A percentile compares a stretch with the other conserved stretches of the same genome.
Evolutionary conservation across 495 filamentous ascomycete genomes (phyloP).

Genomic region (Tuber brumale): DNA sequence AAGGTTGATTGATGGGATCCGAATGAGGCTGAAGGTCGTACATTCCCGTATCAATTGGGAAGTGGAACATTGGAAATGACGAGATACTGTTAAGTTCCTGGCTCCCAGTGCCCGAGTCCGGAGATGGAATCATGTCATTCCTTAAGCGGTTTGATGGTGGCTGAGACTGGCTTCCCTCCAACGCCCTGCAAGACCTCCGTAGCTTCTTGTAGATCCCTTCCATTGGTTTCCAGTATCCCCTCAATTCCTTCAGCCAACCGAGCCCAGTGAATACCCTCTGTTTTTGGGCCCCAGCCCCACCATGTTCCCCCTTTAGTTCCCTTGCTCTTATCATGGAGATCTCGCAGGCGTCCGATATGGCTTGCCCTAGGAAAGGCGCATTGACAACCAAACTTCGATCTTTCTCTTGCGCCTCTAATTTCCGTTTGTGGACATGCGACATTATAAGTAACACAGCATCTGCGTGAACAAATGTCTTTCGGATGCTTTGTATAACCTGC

Average conservation of each 20-base stretch:
- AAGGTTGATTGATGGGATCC: slow-evolving; percentile 12
- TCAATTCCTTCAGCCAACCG: slow-evolving; percentile 39
- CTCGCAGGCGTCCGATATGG: slow-evolving; percentile 40
- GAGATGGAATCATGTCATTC: slow-evolving; percentile 30
- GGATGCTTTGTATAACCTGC: slow-evolving; percentile 34
- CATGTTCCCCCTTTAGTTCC: slow-evolving; percentile 31
- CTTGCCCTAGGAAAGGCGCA: slow-evolving; percentile 42
- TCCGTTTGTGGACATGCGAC: slow-evolving; percentile 35
- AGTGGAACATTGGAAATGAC: slow-evolving; percentile 27
- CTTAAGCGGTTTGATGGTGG: slow-evolving; percentile 22
- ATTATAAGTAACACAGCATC: slow-evolving; percentile 41
- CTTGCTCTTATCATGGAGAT: slow-evolving; percentile 39
- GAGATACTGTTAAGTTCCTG: slow-evolving; percentile 15
- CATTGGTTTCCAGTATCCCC: slow-evolving; percentile 40
- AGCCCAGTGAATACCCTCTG: slow-evolving; percentile 32
- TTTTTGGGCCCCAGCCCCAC: slow-evolving; percentile 28
- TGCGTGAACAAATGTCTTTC: slow-evolving; percentile 42
- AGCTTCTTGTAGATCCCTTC: slow-evolving; percentile 40
- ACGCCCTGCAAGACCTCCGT: slow-evolving; percentile 14
- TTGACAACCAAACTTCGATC: slow-evolving; percentile 33
- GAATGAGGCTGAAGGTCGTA: slow-evolving; percentile 32
- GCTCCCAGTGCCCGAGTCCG: slow-evolving; percentile 32
- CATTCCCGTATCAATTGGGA: slow-evolving; percentile 24
- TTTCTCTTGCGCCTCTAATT: slow-evolving; percentile 18
- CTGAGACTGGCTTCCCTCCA: slow-evolving; percentile 24